Evolutionary conservation across 2,329 filamentous ascomycete genomes (phyloP), one percentile per base, ranked within the genome.

Genomic region (Aspergillus caelatus): DNA sequence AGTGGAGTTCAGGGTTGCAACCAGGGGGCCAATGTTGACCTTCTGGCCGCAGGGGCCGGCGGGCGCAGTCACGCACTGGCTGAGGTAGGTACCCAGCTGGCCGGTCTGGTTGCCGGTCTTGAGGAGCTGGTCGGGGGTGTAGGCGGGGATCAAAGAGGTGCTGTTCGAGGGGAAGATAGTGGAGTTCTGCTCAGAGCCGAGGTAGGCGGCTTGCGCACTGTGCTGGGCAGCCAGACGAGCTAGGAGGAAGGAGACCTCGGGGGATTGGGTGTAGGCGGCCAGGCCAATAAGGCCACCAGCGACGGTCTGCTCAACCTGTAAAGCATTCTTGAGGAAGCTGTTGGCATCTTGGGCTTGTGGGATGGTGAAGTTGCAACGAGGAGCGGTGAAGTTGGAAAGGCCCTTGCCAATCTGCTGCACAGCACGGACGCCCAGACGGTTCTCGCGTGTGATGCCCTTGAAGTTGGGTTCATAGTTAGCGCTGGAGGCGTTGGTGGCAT

Each of bases 231-330:
- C 72, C 52, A 75, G 62, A 39, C 73, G 70, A 14, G 73, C 67
- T 45, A 74, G 41, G 12, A 75, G 64, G 68, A 75, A 75, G 6
- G 73, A 64, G 21, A 74, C 70, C 66, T 75, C 70, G 19, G 72
- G 73, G 1, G 73, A 65, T 41, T 72, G 64, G 32, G 72, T 72
- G 60, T 70, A 75, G 14, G 68, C 72, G 10, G 72, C 65, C 6
- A 70, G 68, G 16, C 71, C 72, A 55, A 75, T 70, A 52, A 71
- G 68, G 32, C 71, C 73, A 26, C 70, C 71, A 23, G 63, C 54
- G 36, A 69, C 64, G 23, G 60, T 68, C 11, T 58, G 46, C 59
- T 75, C 72, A 16, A 74, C 60, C 23, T 64, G 45, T 46, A 68
- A 64, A 21, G 72, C 71, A 21, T 53, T 71, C 23, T 46, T 57